Percentiles rank a stretch among this genome's conserved stretches.
Evolutionary conservation across 108 stramenopile species (phyloP).

Genomic region (Mediolabrus comicus): DNA sequence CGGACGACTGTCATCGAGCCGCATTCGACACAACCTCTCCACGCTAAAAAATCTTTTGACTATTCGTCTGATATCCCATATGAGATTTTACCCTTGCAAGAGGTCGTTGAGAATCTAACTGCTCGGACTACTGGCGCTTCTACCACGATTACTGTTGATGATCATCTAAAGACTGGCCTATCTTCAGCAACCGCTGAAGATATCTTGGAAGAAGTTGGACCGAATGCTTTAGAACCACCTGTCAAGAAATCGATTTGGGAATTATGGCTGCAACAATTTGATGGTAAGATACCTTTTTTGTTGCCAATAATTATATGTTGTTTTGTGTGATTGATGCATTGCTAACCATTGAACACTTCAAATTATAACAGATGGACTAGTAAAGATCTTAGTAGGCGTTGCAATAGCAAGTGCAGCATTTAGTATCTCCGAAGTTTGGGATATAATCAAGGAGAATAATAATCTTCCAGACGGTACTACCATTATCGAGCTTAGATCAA

Average conservation of each 20-base stretch:
- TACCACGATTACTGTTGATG: too few relatives aligned
- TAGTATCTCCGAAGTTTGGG: constrained; percentile 31
- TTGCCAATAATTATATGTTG: not conserved
- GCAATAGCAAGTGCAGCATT: constrained; percentile 31
- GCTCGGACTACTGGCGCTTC: not conserved
- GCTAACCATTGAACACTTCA: not conserved
- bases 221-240: constrained; percentile 16
- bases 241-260: constrained; percentile 30
- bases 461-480: too few relatives aligned
- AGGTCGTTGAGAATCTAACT: not conserved
- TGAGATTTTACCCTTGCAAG: not conserved
- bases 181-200: constrained; percentile 10
- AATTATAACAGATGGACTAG: constrained; percentile 5
- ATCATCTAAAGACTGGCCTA: constrained; percentile 25
- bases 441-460: constrained; percentile 18
- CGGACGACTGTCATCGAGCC: too few relatives aligned
- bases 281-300: not conserved
- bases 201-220: constrained; percentile 12
- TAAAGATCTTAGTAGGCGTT: constrained; percentile 26
- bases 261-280: constrained; percentile 34
- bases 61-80: not conserved
- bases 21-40: too few relatives aligned
- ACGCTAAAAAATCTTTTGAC: not conserved
- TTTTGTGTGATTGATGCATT: too few relatives aligned
- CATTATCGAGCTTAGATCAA: constrained; percentile 1